These are phyloP conservation scores for Plantago lanceolata DNA, from an alignment of 305 asterid species.

Conservation along the genomic window DNA sequence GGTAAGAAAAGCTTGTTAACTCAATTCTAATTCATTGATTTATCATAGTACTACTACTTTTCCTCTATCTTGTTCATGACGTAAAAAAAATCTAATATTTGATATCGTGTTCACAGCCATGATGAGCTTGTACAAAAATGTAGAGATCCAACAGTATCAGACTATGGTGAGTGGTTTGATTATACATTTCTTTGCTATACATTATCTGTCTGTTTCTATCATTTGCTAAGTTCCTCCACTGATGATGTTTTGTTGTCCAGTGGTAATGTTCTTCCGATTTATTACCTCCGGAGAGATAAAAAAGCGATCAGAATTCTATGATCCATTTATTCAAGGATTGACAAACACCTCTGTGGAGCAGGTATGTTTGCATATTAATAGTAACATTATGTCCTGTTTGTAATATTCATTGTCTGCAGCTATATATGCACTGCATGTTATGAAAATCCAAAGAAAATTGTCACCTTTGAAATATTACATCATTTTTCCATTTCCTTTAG, in stretches of 20 bases:
- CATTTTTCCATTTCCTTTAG: no score
- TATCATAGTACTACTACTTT: slow-evolving; percentile 19
- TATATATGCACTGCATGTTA: not conserved
- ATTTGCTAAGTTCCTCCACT: slow-evolving; percentile 2
- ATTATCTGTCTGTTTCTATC: slow-evolving; percentile 2
- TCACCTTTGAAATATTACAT: no score
- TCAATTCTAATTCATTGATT: slow-evolving; percentile 19
- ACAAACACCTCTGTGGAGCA: slow-evolving; percentile 71
- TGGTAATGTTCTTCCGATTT: slow-evolving; percentile 97
- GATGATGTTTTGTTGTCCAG: slow-evolving; percentile 36
- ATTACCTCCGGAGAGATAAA: slow-evolving; percentile 86
- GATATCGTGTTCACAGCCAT: slow-evolving; percentile 46
- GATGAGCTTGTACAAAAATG: slow-evolving; percentile 81
- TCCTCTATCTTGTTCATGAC: not conserved
- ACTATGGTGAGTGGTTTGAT: slow-evolving; percentile 63
- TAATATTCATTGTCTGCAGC: not conserved
- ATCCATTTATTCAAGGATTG: slow-evolving; percentile 85
- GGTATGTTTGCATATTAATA: slow-evolving; percentile 39
- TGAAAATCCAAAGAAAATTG: no score
- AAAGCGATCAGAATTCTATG: slow-evolving; percentile 77
- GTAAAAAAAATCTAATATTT: slow-evolving; percentile 13
- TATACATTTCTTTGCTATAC: slow-evolving; percentile 20
- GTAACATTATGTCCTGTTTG: not conserved
- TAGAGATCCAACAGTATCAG: slow-evolving; percentile 81
- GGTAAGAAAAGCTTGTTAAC: slow-evolving; percentile 40